Conservation (phyloP, 306 rosid genomes). For the Rubus parviflorus region DNA sequence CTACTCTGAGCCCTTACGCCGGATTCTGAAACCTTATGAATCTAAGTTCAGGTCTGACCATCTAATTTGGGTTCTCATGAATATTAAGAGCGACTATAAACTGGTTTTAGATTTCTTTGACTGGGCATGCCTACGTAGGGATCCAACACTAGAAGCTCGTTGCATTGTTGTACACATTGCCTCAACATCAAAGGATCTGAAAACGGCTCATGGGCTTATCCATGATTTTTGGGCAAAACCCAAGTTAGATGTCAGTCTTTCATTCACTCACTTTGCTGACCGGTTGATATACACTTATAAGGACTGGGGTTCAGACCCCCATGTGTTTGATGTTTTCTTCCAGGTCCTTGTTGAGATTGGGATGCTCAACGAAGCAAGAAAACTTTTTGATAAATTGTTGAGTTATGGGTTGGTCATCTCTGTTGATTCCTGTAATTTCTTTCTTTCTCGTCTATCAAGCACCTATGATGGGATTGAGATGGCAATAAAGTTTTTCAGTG, state of each 20-base stretch:
- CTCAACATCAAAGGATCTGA: slow-evolving; percentile 57
- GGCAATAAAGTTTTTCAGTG: slow-evolving; percentile 52
- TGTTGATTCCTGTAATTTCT: slow-evolving; percentile 75
- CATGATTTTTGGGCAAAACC: slow-evolving; percentile 58
- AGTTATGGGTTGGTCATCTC: slow-evolving; percentile 62
- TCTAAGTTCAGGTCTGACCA: slow-evolving; percentile 54
- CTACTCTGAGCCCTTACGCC: slow-evolving; percentile 59
- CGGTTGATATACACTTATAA: slow-evolving; percentile 76
- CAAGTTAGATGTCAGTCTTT: slow-evolving; percentile 33
- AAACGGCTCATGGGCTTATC: slow-evolving; percentile 58
- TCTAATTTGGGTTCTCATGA: slow-evolving; percentile 73
- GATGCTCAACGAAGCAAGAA: slow-evolving; percentile 57
- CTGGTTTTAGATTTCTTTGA: slow-evolving; percentile 63
- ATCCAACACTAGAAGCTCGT: slow-evolving; percentile 61
- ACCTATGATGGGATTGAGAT: slow-evolving; percentile 40
- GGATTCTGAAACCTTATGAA: slow-evolving; percentile 58
- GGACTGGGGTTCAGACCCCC: slow-evolving; percentile 78
- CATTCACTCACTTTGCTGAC: slow-evolving; percentile 48
- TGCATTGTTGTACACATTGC: slow-evolving; percentile 72
- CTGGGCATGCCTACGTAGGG: slow-evolving; percentile 62
- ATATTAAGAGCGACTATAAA: slow-evolving; percentile 52
- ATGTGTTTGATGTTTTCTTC: slow-evolving; percentile 70
- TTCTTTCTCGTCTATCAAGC: slow-evolving; percentile 49
- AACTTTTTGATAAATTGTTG: slow-evolving; percentile 55
- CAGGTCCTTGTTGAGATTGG: slow-evolving; percentile 74